Percentiles rank a stretch among this genome's conserved stretches.
phyloP scores from a whole-genome alignment of 352 stramenopile genomes.

The Elongisporangium prolatum region DNA sequence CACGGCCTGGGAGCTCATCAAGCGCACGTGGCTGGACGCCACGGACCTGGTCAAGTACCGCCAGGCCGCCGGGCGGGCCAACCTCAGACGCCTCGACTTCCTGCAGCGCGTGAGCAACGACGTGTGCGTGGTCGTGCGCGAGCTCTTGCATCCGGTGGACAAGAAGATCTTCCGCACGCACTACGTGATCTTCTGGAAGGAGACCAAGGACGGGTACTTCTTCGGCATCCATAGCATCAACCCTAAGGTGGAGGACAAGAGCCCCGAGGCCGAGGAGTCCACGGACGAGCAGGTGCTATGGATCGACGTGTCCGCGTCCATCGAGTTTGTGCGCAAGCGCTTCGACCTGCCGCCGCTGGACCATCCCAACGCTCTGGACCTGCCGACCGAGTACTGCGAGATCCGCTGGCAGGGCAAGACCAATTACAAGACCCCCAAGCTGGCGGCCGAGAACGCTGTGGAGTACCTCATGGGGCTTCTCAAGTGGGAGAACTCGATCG shows the following conservation, averaged over 20 bases:
- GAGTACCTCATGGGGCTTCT: conserved; percentile 13
- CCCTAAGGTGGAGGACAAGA: conserved; percentile 12
- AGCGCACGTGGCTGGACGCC: conserved; percentile 21
- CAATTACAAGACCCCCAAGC: conserved; percentile 18
- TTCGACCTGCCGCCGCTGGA: neutral
- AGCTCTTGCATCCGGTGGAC: conserved; percentile 25
- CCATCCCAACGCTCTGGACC: neutral
- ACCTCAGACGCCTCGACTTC: conserved; percentile 27
- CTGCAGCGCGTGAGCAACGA: conserved; percentile 25
- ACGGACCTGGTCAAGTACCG: conserved; percentile 20
- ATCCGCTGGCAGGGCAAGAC: conserved; percentile 14
- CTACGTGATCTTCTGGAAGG: conserved; percentile 21
- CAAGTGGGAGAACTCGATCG: conserved; percentile 14
- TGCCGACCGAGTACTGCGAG: conserved; percentile 11
- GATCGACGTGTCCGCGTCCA: conserved; percentile 22
- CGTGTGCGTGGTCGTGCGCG: conserved; percentile 24
- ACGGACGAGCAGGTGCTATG: conserved; percentile 16
- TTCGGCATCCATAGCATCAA: conserved; percentile 33
- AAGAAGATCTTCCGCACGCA: conserved; percentile 31
- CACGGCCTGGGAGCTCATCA: conserved; percentile 12
- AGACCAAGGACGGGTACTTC: conserved; percentile 14
- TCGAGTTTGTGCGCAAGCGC: conserved; percentile 21
- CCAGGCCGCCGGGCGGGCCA: conserved; percentile 6
- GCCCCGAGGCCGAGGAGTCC: neutral
- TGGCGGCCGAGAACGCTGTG: conserved; percentile 14